Conservation (phyloP, 164 flowering plant species). For the Liquidambar formosana region DNA sequence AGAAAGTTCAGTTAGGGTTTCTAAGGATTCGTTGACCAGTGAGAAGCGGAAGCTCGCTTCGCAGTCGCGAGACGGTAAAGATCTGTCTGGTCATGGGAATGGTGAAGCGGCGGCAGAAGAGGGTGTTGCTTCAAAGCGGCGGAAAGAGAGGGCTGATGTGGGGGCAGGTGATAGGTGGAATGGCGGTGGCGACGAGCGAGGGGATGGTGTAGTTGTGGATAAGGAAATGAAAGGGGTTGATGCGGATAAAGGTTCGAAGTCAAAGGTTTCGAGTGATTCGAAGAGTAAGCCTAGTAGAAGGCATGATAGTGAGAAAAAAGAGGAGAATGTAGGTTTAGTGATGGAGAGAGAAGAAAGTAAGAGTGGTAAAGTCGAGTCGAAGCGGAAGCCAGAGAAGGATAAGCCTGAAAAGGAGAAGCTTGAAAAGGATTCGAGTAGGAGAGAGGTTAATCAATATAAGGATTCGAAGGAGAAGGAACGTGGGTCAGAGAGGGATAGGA, state of each 20-base stretch:
- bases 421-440: slow-evolving; percentile 47
- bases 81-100: slow-evolving; percentile 25
- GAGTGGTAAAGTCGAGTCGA: slow-evolving; percentile 38
- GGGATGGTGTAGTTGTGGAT: slow-evolving; percentile 18
- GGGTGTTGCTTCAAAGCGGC: slow-evolving; percentile 34
- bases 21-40: slow-evolving; percentile 31
- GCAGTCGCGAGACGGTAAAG: slow-evolving; percentile 24
- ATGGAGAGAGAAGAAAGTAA: slow-evolving; percentile 38
- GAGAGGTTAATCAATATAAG: slow-evolving; percentile 38
- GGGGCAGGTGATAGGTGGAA: slow-evolving; percentile 39
- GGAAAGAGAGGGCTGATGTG: slow-evolving; percentile 33
- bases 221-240: slow-evolving; percentile 27
- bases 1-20: slow-evolving; percentile 26
- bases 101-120: slow-evolving; percentile 27
- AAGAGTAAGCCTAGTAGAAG: slow-evolving; percentile 48
- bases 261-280: slow-evolving; percentile 35
- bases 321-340: slow-evolving; percentile 19
- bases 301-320: slow-evolving; percentile 42
- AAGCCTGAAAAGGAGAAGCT: slow-evolving; percentile 34
- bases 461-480: slow-evolving; percentile 47
- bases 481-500: slow-evolving; percentile 43
- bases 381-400: slow-evolving; percentile 46
- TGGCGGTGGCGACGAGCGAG: slow-evolving; percentile 30
- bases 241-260: slow-evolving; percentile 25
- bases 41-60: slow-evolving; percentile 43